Evolutionary conservation across 352 stramenopile genomes (phyloP).

Genomic region (Phytophthora macrochlamydospora): DNA sequence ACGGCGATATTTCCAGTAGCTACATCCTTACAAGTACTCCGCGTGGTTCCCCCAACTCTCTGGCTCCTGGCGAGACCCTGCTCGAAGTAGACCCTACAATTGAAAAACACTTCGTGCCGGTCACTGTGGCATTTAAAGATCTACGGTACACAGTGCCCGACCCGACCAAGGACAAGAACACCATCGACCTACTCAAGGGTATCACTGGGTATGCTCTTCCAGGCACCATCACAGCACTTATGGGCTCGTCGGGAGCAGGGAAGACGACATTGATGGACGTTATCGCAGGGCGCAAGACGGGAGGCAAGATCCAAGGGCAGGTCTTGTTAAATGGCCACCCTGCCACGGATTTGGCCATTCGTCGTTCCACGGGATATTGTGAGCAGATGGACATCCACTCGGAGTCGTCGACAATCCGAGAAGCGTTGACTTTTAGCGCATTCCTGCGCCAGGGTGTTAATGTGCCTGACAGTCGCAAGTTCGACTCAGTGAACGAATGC

Average conservation of each 20-base stretch:
- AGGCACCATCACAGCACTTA: neutral
- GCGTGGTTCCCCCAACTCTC: neutral
- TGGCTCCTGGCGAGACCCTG: neutral
- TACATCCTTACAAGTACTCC: neutral
- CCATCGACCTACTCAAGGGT: neutral
- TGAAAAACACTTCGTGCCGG: neutral
- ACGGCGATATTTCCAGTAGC: neutral
- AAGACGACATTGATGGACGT: neutral
- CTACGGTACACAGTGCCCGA: neutral
- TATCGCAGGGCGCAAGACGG: neutral
- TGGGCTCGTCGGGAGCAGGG: neutral
- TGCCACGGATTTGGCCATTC: neutral
- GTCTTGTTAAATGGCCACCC: neutral
- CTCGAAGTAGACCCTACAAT: neutral
- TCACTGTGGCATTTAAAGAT: neutral
- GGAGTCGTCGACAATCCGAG: neutral
- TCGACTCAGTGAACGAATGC: neutral
- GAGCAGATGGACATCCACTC: conserved; percentile 91
- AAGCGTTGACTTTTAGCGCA: neutral
- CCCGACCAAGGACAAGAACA: neutral
- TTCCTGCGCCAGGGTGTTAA: neutral
- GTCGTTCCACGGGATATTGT: conserved; percentile 42
- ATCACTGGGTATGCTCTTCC: neutral
- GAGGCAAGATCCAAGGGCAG: neutral
- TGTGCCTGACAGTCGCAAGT: neutral